Evolutionary conservation across 306 rosid genomes (phyloP), one percentile per base, ranked within the genome.

Genomic region (Trifolium fragiferum): DNA sequence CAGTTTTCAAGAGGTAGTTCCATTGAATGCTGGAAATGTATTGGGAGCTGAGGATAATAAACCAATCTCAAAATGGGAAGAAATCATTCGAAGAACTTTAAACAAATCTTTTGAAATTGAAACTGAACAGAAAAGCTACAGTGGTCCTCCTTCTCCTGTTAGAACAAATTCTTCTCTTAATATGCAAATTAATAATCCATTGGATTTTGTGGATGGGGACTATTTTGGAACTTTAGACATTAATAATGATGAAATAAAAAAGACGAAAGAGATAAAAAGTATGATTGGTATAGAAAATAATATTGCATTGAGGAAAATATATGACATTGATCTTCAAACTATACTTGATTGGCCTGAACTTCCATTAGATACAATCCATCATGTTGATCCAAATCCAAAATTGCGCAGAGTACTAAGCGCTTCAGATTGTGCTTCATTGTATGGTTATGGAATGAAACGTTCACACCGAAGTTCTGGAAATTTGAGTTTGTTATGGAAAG

Each of bases 1-100:
- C 84, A 94, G 98, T 63, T 91, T 94, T 72, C 98, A 94, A 78
- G 98, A 94, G 83, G 89, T 94, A 4, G 97, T 94, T 47, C 98
- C 98, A 76, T 80, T 94, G 81, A 94, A 85, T 81, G 98, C 98
- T 18, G 98, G 93, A 73, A 94, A 94, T 76, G 98, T 94, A 55
- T 75, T 94, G 7, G 98, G 98, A 83, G 96, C 96, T 43, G 98
- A 94, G 68, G 97, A 94, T 71, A 88, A 74, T 35, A 83, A 81
- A 44, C 96, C 98, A 7, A 90, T 94, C 50, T 78, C 78, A n/a
- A 90, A 91, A 82, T 94, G 98, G 98, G 98, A 91, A 82, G 86
- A 88, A 70, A 81, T 90, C 78, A 90, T 91, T 68, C 73, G 98
- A 74, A 88, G 80, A 86, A 90, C 95, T 40, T 80, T 94, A 21